These are phyloP conservation scores for Lactarius hengduanensis DNA, from an alignment of 768 basidiomycete species.

Conservation along the genomic window DNA sequence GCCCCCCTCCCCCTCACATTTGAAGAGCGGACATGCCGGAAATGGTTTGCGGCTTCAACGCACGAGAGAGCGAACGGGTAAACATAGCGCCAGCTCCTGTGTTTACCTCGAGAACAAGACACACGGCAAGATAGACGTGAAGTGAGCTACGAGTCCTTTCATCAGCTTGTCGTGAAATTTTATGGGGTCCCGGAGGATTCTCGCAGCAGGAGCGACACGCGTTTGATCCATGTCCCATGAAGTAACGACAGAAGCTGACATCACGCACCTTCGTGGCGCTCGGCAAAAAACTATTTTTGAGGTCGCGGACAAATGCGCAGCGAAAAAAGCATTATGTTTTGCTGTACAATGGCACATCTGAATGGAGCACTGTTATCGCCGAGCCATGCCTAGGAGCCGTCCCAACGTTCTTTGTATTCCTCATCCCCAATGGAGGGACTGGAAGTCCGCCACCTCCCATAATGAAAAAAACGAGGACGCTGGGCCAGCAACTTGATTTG, in stretches of 20 bases:
- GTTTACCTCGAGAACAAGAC: not conserved
- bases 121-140: not conserved
- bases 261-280: conserved; percentile 4
- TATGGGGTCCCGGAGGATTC: not conserved
- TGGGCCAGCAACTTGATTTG: not conserved
- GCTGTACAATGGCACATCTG: not conserved
- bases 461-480: conserved; percentile 7
- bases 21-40: not conserved
- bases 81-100: not conserved
- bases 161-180: not conserved
- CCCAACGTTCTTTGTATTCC: not conserved
- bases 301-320: not conserved
- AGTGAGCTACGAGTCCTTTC: not conserved
- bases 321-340: not conserved
- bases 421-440: not conserved
- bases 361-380: not conserved
- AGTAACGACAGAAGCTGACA: not conserved
- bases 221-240: not conserved
- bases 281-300: not conserved
- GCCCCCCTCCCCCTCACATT: not conserved
- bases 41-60: not conserved
- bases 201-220: not conserved
- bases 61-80: not conserved
- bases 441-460: not conserved
- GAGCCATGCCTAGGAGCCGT: not conserved